Percentiles rank a stretch among this genome's conserved stretches.
phyloP scores from a whole-genome alignment of 352 stramenopile genomes.

The Phytophthora hibernalis region DNA sequence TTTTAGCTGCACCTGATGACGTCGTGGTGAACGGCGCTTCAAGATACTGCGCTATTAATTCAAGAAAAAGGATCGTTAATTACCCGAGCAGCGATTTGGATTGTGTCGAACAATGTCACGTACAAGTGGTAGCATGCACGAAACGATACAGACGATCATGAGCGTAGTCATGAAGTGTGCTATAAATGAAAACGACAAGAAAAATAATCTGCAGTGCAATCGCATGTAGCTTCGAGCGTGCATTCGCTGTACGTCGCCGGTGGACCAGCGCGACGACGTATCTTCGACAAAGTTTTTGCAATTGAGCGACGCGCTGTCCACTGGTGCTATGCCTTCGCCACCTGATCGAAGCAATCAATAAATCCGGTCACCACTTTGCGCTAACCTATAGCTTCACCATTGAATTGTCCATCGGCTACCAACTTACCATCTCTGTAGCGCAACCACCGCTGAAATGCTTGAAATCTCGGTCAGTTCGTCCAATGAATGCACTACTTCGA shows the following conservation, averaged over 20 bases:
- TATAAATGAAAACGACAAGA: constrained; percentile 50
- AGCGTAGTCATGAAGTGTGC: constrained; percentile 33
- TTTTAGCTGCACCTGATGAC: constrained; percentile 15
- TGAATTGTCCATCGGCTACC: neutral
- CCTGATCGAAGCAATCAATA: constrained; percentile 15
- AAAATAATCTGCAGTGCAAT: constrained; percentile 58
- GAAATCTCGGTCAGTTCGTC: constrained; percentile 54
- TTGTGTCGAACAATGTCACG: constrained; percentile 6
- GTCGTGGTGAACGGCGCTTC: constrained; percentile 19
- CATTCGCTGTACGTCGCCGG: constrained; percentile 38
- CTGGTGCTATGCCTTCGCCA: constrained; percentile 44
- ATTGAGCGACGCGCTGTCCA: constrained; percentile 40
- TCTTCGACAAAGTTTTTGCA: constrained; percentile 39
- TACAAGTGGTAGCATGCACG: constrained; percentile 37
- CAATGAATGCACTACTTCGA: constrained; percentile 30
- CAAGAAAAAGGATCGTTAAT: neutral
- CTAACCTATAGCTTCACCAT: neutral
- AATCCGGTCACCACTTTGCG: neutral
- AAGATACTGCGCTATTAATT: constrained; percentile 23
- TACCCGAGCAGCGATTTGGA: neutral
- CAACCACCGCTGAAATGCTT: constrained; percentile 42
- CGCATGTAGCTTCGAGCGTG: constrained; percentile 56
- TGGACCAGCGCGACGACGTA: constrained; percentile 42
- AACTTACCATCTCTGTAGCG: constrained; percentile 48
- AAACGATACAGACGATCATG: constrained; percentile 51